Base-by-base conservation (phyloP, 2,329 filamentous ascomycete species). In the Penicillium frequentans region DNA sequence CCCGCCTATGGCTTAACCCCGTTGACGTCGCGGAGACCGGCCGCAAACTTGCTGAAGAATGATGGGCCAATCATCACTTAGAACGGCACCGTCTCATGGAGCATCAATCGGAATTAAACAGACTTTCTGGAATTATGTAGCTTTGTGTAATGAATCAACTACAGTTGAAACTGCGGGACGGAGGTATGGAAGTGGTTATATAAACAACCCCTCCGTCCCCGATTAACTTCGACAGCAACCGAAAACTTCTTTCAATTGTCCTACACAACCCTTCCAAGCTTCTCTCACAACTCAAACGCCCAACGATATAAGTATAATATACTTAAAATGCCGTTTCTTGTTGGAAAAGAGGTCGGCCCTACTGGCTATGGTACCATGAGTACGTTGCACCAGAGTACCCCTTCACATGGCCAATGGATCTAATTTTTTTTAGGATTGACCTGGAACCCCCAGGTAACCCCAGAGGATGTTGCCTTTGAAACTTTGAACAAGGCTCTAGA, bases 341-440 rank as follows among this genome's bases (percentile, higher is more conserved):
- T 69, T 26, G 70, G 70, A 58, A 64, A 64, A 39, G 64, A 70
- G 64, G 72, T 85, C 49, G 81, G 81, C 53, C 66, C 73, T 31
- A 80, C 81, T 46, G 84, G 83, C 68, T 83, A 78, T 64, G 83
- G 83, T 61, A 75, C 84, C 39, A 83, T 85, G 82, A 77, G 81
- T 81, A 73, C 56, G 73, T 45, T 68, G 23, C 19, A 14, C 1
- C 33, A 49, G 27, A 45, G 48, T 48, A 46, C 54, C 24, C 53
- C 44, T 23, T 19, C n/a, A 31, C 2, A 24, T 16, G 7, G 55
- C 57, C 56, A 49, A 57, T 14, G 5, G 16, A 21, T 27, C 37
- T 21, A 39, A 45, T 21, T 5, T 5, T 23, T 23, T 27, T 37
- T 56, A 74, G 73, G 73, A 62, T 66, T 76, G 64, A 76, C 73